Evolutionary conservation across 2,329 filamentous ascomycete genomes (phyloP).

Genomic region (Pseudogymnoascus sp.): DNA sequence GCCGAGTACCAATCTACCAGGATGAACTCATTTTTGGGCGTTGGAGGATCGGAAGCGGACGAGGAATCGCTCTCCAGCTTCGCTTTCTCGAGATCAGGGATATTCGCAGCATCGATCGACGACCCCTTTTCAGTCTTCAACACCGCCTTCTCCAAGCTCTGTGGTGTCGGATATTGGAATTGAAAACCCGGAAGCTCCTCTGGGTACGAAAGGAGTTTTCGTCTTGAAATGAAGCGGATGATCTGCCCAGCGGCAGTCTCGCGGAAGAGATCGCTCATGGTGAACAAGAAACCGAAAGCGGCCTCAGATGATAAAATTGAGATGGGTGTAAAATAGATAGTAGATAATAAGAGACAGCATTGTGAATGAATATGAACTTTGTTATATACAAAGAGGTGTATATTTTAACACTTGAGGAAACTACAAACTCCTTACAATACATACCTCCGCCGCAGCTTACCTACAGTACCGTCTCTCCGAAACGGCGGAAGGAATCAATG

Average conservation of each 20-base stretch:
- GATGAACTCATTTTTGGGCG: constrained; percentile 30
- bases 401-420: not conserved
- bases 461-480: not conserved
- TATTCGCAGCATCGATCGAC: constrained; percentile 26
- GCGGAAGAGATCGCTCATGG: constrained; percentile 33
- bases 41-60: not conserved
- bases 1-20: constrained; percentile 12
- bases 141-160: constrained; percentile 41
- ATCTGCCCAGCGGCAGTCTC: constrained; percentile 35
- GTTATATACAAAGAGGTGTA: not conserved
- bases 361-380: not conserved
- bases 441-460: not conserved
- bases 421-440: not conserved
- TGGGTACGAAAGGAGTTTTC: constrained; percentile 33
- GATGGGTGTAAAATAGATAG: not conserved
- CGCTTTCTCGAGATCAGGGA: constrained; percentile 15
- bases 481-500: not conserved
- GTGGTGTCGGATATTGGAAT: constrained; percentile 39
- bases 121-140: constrained; percentile 28
- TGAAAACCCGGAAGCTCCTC: constrained; percentile 41
- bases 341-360: not conserved
- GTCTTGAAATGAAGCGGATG: constrained; percentile 32
- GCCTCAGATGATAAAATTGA: not conserved
- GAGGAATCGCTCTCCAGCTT: not conserved
- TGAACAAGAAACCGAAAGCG: not conserved